phyloP scores from a whole-genome alignment of 2,329 filamentous ascomycete species.

The Xylaria sp. region DNA sequence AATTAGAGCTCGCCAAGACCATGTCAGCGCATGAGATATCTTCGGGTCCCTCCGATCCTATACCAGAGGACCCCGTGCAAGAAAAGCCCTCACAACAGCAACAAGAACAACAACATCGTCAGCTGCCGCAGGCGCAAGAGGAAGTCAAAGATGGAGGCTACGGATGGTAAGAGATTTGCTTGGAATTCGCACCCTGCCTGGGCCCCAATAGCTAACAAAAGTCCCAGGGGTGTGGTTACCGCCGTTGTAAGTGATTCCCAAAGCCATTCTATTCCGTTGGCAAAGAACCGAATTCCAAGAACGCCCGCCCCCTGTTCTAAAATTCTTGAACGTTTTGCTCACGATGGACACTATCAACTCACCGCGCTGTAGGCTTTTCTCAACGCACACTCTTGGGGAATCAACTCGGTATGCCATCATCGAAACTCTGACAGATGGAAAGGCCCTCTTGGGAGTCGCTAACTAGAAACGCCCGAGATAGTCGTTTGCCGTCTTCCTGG shows the following conservation, averaged over 20 bases:
- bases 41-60: neutral
- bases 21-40: constrained; percentile 29
- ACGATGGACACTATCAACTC: constrained; percentile 7
- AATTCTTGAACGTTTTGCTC: neutral
- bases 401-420: constrained; percentile 67
- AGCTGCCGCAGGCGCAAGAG: constrained; percentile 69
- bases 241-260: constrained; percentile 51
- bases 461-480: constrained; percentile 41
- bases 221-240: constrained; percentile 59
- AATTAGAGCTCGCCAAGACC: constrained; percentile 8
- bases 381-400: constrained; percentile 79
- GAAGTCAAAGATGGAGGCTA: constrained; percentile 67
- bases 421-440: constrained; percentile 15
- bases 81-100: constrained; percentile 12
- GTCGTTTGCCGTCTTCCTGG: constrained; percentile 69
- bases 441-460: constrained; percentile 20
- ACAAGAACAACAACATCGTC: constrained; percentile 8
- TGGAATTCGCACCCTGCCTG: neutral
- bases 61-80: constrained; percentile 10
- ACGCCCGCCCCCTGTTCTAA: neutral
- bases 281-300: neutral
- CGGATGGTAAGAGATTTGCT: constrained; percentile 61
- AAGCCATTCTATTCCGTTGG: neutral
- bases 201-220: constrained; percentile 3
- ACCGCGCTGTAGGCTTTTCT: constrained; percentile 55